Percentiles rank a stretch among this genome's conserved stretches.
Conservation (phyloP, 139 green algal species). For the Volvox africanus region DNA sequence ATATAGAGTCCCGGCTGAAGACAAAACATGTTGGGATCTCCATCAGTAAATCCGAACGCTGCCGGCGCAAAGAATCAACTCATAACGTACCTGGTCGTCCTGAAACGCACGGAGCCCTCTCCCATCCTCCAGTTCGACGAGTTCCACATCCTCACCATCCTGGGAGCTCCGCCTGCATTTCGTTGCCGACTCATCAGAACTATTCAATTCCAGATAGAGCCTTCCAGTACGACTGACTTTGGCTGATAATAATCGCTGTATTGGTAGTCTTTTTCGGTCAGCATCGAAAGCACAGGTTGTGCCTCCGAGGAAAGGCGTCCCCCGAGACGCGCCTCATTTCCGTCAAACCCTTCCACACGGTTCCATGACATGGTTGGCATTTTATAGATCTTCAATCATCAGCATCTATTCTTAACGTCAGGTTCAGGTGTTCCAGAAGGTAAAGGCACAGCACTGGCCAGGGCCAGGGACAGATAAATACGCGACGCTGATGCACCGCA, state of each 20-base stretch:
- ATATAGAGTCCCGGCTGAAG: not conserved
- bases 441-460: too few relatives aligned
- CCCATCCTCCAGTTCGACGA: not conserved
- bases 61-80: not conserved
- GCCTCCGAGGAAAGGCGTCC: too few relatives aligned
- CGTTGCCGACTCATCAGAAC: not conserved
- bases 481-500: too few relatives aligned
- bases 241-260: conserved; percentile 39
- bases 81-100: conserved; percentile 21
- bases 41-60: not conserved
- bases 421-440: too few relatives aligned
- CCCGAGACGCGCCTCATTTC: conserved; percentile 12
- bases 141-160: conserved; percentile 7
- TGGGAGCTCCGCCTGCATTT: not conserved
- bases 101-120: not conserved
- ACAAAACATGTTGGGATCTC: not conserved
- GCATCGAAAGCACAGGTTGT: not conserved
- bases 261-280: conserved; percentile 27
- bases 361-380: conserved; percentile 51
- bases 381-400: not conserved
- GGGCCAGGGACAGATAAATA: too few relatives aligned
- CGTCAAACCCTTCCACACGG: conserved; percentile 39
- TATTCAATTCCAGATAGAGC: not conserved
- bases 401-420: too few relatives aligned
- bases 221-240: not conserved